phyloP scores from a whole-genome alignment of 805 yeast genomes.

The Nakazawaea peltata region DNA sequence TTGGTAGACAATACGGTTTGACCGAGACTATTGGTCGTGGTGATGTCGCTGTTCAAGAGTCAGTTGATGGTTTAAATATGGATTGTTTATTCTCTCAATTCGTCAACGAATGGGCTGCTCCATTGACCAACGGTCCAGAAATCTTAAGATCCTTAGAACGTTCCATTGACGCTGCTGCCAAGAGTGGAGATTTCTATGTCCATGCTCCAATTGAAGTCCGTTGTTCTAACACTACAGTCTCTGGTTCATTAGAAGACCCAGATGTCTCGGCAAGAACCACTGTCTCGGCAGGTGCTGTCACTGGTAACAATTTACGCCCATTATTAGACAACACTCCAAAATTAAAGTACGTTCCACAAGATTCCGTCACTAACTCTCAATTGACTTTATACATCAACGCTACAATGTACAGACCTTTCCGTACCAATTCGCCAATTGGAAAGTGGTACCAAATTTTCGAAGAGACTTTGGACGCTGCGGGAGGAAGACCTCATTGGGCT shows the following conservation, averaged over 20 bases:
- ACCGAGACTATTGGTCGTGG: conserved; percentile 55
- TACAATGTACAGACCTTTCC: conserved; percentile 94
- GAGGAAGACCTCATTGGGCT: conserved; percentile 98
- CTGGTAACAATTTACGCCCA: conserved; percentile 80
- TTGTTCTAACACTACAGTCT: conserved; percentile 74
- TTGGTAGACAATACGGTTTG: conserved; percentile 74
- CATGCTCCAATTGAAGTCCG: conserved; percentile 96
- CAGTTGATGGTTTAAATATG: conserved; percentile 88
- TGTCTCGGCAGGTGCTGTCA: conserved; percentile 67
- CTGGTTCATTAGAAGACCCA: conserved; percentile 25
- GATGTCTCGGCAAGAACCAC: conserved; percentile 44
- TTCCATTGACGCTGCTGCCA: conserved; percentile 53
- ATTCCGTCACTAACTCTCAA: conserved; percentile 59
- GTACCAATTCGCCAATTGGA: conserved; percentile 59
- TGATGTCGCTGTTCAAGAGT: conserved; percentile 62
- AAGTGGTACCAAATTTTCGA: conserved; percentile 86
- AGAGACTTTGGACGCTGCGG: conserved; percentile 62
- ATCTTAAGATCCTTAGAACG: conserved; percentile 56
- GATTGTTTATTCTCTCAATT: conserved; percentile 92
- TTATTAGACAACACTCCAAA: conserved; percentile 73
- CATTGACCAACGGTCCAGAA: conserved; percentile 69
- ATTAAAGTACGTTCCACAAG: conserved; percentile 46
- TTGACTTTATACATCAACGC: conserved; percentile 85
- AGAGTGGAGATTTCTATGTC: conserved; percentile 60
- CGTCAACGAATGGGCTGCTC: conserved; percentile 97